Percentiles rank a stretch among this genome's conserved stretches.
Conservation (phyloP, 2,329 filamentous ascomycete genomes). For the Triangularia setosa region DNA sequence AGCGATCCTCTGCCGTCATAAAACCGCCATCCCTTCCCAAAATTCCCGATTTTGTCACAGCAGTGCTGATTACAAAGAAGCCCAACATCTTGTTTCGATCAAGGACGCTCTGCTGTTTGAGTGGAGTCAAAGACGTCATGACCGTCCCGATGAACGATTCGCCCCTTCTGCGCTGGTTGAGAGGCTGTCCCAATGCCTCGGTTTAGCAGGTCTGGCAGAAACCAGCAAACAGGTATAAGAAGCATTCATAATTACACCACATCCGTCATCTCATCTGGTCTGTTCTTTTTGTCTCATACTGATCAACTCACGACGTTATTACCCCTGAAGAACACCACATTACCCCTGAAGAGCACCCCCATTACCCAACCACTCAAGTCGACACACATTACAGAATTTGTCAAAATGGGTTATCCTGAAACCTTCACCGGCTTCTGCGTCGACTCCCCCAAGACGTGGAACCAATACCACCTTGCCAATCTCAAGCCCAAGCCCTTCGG, state of each 20-base stretch:
- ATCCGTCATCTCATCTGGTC: not conserved
- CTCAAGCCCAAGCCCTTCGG: constrained; percentile 38
- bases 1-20: not conserved
- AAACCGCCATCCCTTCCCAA: not conserved
- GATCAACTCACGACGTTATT: not conserved
- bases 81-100: not conserved
- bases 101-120: not conserved
- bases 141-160: not conserved
- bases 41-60: not conserved
- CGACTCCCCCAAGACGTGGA: constrained; percentile 41
- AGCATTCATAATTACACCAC: not conserved
- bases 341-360: not conserved
- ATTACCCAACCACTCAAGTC: not conserved
- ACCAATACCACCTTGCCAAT: constrained; percentile 36
- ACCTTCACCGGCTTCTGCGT: constrained; percentile 43
- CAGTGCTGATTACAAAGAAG: not conserved
- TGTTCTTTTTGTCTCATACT: not conserved
- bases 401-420: constrained; percentile 41
- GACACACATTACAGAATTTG: not conserved
- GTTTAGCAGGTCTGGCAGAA: not conserved
- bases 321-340: not conserved
- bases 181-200: not conserved
- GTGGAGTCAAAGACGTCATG: constrained; percentile 11
- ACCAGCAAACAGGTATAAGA: not conserved
- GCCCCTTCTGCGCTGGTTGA: not conserved